These are phyloP conservation scores for Pseudogymnoascus sp. DNA, from an alignment of 2,329 filamentous ascomycete genomes.

Conservation along the genomic window DNA sequence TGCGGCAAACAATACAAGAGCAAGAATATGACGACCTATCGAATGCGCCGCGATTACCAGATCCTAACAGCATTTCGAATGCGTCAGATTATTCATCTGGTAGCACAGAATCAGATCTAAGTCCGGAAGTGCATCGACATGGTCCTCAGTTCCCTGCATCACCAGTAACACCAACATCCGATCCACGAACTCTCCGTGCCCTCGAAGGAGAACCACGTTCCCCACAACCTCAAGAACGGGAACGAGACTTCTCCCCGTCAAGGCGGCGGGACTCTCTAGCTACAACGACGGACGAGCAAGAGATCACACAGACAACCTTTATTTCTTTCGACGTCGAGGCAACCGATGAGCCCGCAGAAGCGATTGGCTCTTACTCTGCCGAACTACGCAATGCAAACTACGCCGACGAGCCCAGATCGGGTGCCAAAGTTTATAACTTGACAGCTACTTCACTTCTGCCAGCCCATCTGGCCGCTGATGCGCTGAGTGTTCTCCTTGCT, in stretches of 20 bases:
- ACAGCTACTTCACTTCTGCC: constrained; percentile 29
- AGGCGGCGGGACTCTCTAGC: constrained; percentile 19
- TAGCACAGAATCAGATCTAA: not conserved
- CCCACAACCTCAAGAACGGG: constrained; percentile 16
- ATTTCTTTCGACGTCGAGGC: constrained; percentile 30
- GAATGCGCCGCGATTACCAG: not conserved
- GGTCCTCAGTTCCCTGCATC: not conserved
- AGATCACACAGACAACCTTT: constrained; percentile 24
- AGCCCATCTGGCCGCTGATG: constrained; percentile 26
- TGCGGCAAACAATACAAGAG: constrained; percentile 13
- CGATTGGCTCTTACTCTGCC: constrained; percentile 25
- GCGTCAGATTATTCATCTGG: not conserved
- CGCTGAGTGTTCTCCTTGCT: constrained; percentile 23
- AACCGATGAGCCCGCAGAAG: constrained; percentile 18
- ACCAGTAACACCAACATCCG: constrained; percentile 10
- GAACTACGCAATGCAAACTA: constrained; percentile 29
- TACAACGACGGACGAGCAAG: constrained; percentile 25
- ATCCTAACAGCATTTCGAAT: not conserved
- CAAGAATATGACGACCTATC: not conserved
- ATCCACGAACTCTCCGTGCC: constrained; percentile 24
- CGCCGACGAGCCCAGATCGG: constrained; percentile 5
- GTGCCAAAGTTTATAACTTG: constrained; percentile 21
- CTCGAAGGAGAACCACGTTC: constrained; percentile 21
- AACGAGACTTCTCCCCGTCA: constrained; percentile 13
- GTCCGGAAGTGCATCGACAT: not conserved